phyloP scores from a whole-genome alignment of 768 basidiomycete genomes.

The Fomitopsis pulvina region DNA sequence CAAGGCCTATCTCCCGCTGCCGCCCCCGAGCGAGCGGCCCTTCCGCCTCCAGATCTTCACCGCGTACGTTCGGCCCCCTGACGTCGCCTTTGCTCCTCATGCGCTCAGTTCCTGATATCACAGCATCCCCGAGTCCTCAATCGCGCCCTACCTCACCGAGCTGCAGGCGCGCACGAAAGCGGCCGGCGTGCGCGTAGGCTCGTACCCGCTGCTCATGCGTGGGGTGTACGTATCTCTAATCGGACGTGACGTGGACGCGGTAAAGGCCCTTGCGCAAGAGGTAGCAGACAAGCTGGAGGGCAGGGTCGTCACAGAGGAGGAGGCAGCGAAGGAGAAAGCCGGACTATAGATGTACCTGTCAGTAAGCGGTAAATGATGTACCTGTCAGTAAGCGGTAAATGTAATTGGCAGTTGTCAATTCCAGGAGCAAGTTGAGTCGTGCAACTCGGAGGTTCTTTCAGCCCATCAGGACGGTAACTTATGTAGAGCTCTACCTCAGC shows the following conservation, averaged over 20 bases:
- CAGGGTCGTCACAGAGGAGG: constrained; percentile 55
- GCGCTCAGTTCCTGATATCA: constrained; percentile 15
- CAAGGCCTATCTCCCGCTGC: constrained; percentile 70
- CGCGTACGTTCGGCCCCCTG: constrained; percentile 38
- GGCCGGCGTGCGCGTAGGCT: constrained; percentile 79
- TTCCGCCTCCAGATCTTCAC: constrained; percentile 82
- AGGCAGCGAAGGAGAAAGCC: constrained; percentile 39
- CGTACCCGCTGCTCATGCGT: constrained; percentile 53
- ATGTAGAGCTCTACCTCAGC: no score
- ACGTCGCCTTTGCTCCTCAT: neutral
- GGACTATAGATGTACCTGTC: no score
- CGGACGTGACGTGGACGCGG: constrained; percentile 37
- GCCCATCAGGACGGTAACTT: no score
- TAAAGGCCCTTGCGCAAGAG: constrained; percentile 54
- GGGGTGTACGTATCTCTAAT: constrained; percentile 66
- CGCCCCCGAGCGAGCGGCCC: constrained; percentile 67
- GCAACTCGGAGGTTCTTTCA: no score
- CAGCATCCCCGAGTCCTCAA: constrained; percentile 75
- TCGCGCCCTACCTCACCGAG: constrained; percentile 78
- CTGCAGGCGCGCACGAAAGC: constrained; percentile 67
- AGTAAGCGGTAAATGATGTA: no score
- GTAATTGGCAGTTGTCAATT: no score
- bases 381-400: no score
- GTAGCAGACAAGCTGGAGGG: constrained; percentile 56
- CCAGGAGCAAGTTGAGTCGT: no score